These are phyloP conservation scores for Yamadazyma dendronema DNA, from an alignment of 1,139 yeast genomes.

Conservation along the genomic window DNA sequence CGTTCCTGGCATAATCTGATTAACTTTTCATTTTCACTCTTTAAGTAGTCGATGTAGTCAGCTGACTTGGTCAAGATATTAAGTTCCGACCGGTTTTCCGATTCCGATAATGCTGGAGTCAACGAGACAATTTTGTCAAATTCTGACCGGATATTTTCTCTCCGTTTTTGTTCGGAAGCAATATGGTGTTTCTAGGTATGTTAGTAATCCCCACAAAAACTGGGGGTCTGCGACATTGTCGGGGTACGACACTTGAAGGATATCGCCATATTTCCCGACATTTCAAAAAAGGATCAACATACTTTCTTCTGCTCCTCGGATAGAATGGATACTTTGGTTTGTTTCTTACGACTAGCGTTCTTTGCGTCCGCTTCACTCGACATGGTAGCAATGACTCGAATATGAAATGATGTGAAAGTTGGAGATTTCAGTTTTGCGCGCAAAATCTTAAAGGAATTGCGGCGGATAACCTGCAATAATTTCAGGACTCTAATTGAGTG, in stretches of 20 bases:
- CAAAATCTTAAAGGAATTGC: too few species aligned
- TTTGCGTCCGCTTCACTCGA: conserved; percentile 1
- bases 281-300: too few species aligned
- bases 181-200: conserved; percentile 45
- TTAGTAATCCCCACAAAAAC: conserved; percentile 13
- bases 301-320: conserved; percentile 48
- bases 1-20: conserved; percentile 32
- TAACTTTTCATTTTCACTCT: conserved; percentile 37
- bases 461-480: too few species aligned
- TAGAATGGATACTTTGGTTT: conserved; percentile 29
- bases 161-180: conserved; percentile 49
- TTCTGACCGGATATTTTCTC: conserved; percentile 47
- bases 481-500: too few species aligned
- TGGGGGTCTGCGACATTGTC: too few species aligned
- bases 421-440: too few species aligned
- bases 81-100: conserved; percentile 46
- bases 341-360: conserved; percentile 18
- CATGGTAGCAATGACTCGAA: neutral
- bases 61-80: conserved; percentile 47
- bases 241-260: too few species aligned
- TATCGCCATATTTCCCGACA: too few species aligned
- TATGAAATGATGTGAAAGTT: neutral
- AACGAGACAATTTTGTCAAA: conserved; percentile 44
- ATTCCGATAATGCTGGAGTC: conserved; percentile 42
- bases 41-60: conserved; percentile 42